These are phyloP conservation scores for Tetradesmus lagerheimii DNA, from an alignment of 139 green algal species.

Conservation along the genomic window DNA sequence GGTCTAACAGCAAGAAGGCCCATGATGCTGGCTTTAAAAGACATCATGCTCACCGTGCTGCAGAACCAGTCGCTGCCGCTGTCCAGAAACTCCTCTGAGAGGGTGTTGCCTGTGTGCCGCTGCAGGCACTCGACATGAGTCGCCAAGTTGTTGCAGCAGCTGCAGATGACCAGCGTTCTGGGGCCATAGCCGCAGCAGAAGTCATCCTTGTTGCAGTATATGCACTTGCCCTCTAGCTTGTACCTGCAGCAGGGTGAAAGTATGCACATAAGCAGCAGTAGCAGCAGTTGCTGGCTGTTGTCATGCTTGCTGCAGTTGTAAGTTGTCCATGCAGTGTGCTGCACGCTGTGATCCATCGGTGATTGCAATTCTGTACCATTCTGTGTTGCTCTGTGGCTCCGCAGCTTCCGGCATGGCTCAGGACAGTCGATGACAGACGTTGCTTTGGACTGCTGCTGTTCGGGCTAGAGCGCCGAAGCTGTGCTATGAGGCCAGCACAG, in stretches of 20 bases:
- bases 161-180: slow-evolving; percentile 54
- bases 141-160: slow-evolving; percentile 43
- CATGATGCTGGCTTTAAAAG: neutral
- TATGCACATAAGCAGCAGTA: neutral
- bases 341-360: no score
- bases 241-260: slow-evolving; percentile 7
- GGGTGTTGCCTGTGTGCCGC: slow-evolving; percentile 20
- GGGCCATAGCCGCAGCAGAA: slow-evolving; percentile 41
- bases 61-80: slow-evolving; percentile 50
- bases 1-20: neutral
- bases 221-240: slow-evolving; percentile 46
- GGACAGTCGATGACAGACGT: no score
- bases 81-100: slow-evolving; percentile 24
- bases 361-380: no score
- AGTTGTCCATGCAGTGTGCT: no score
- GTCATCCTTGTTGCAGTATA: slow-evolving; percentile 48
- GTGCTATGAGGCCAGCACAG: no score
- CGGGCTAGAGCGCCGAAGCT: no score
- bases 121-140: slow-evolving; percentile 61
- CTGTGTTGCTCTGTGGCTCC: no score
- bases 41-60: slow-evolving; percentile 21
- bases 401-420: no score
- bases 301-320: neutral
- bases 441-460: no score
- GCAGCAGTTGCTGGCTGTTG: neutral